phyloP scores from a whole-genome alignment of 371 early-diverging fungal genomes.

The Mucor racemosus region DNA sequence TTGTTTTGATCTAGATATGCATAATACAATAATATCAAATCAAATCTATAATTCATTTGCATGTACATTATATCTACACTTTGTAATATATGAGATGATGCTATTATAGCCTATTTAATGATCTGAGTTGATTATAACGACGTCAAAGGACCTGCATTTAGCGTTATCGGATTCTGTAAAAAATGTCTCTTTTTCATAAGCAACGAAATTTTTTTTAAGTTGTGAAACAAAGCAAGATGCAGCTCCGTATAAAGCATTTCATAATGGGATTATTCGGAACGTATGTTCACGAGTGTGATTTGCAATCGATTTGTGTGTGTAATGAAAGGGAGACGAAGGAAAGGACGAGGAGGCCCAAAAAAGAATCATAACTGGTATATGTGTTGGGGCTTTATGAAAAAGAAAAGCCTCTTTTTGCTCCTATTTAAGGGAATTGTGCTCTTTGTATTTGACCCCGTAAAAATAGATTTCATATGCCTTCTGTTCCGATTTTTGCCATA shows the following conservation, averaged over 20 bases:
- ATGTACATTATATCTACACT: background rate
- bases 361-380: background rate
- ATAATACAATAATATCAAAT: background rate
- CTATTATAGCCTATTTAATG: background rate
- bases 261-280: conserved; percentile 7
- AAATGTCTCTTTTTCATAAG: background rate
- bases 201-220: background rate
- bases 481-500: conserved; percentile 20
- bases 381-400: background rate
- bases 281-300: background rate
- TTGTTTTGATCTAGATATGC: background rate
- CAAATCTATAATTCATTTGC: background rate
- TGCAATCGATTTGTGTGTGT: background rate
- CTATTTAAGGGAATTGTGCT: conserved; percentile 3
- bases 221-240: conserved; percentile 11
- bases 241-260: background rate
- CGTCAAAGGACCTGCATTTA: conserved; percentile 6
- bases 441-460: conserved; percentile 6
- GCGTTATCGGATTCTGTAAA: conserved; percentile 14
- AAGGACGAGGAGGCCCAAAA: background rate
- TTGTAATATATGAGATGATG: background rate
- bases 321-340: background rate
- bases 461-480: conserved; percentile 20
- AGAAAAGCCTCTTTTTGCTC: conserved; percentile 1
- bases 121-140: conserved; percentile 1